Base-by-base conservation (phyloP, 2,329 filamentous ascomycete species). In the Colletotrichum abscissum region DNA sequence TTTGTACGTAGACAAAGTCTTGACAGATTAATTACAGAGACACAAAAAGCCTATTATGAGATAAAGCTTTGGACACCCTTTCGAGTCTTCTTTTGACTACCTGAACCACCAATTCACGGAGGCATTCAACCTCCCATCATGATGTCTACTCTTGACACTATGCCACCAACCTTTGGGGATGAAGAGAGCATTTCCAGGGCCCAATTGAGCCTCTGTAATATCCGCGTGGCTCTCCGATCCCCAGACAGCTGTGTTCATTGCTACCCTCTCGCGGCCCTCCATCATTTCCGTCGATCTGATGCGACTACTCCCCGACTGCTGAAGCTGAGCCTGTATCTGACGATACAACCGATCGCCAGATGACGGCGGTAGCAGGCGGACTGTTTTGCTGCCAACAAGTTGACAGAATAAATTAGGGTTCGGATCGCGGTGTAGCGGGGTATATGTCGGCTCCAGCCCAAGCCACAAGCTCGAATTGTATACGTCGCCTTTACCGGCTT, bases 371-470 rank as follows among this genome's bases (percentile, higher is more conserved):
- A 96, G 86, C 14, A 98, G 80, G n/a, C 95, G 88, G 19, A 98
- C 86, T 0, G 84, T 80, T 82, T 99, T 99, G 64, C 80, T 82
- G 4, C 94, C 91, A 19, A 90, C 90, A 14, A 98, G 82, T 82
- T 99, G 97, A 58, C 94, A 90, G 80, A 98, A 98, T 0, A 98
- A 78, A 79, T 99, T 99, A 0, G 95, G 95, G 78, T 98, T 98
- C 0, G 97, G 97, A 78, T 99, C 97, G 67, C 93, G 90, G 82
- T 99, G 97, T 3, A 98, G 86, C 4, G 97, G 95, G 0, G 97
- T 98, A 77, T 95, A 95, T 0, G 95, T 98, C 0, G 95, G 95
- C 52, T 95, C 91, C 16, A 92, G 86, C 1, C 97, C 97, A 14
- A 98, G 88, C 96, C 96, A 99, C 56, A 98, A 86, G 77, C 94